Evolutionary conservation across 2,329 filamentous ascomycete genomes (phyloP), one percentile per base, ranked within the genome.

Genomic region (Fusarium annulatum): DNA sequence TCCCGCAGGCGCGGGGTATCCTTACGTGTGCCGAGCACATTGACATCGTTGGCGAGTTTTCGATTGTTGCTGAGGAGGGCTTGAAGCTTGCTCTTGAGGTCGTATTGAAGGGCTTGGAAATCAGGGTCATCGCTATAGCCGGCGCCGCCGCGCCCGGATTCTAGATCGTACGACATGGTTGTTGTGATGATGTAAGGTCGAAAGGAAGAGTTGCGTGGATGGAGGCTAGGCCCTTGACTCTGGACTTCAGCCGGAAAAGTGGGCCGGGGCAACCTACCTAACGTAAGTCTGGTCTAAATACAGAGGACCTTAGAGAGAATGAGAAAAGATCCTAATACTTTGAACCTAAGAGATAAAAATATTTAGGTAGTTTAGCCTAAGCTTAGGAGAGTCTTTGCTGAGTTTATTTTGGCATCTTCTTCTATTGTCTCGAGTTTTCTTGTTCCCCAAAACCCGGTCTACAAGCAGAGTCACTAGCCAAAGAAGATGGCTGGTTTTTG

Each of bases 91-190:
- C 94, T 93, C 83, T 94, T 97, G 69, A 98, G 89, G 67, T 92
- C 89, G 79, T 94, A 91, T 71, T 95, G 94, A 77, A 97, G 89
- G 66, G 90, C 88, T 80, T 94, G 90, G 87, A 98, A 99, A 74
- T 95, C 95, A 58, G 96, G 96, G 81, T 98, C 94, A 84, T 99
- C 96, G 80, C 89, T 88, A 85, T 97, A 99, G 80, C 93, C 93
- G 81, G 93, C 91, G 68, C 90, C 91, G 69, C 90, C 87, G 73
- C 91, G 89, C 71, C 93, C 87, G 75, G 95, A 91, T 86, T 98
- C 96, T 76, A 98, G 88, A 70, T 97, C 93, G 85, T 96, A 98
- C 23, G 96, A 97, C 96, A 98, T 98, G 71, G 23, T 63, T 49
- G 61, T 38, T 36, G 42, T 65, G 59, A 43, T 34, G 23, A 7